These are phyloP conservation scores for Scutellaria minor DNA, from an alignment of 257 asterid species.

Conservation along the genomic window DNA sequence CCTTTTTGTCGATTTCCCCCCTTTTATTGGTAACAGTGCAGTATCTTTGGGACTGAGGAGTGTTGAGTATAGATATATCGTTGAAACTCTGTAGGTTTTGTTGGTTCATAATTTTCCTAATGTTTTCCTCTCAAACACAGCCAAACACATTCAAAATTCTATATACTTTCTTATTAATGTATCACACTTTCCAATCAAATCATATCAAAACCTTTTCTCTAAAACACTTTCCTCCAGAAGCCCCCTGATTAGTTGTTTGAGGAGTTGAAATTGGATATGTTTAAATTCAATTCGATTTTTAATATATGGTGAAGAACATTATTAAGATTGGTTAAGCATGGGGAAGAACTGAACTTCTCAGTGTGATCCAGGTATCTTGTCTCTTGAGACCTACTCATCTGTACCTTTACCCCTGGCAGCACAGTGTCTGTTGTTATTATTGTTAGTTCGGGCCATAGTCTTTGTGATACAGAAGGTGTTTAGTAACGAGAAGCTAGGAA, in stretches of 20 bases:
- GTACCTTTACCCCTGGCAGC: neutral
- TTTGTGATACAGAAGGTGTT: conserved; percentile 2
- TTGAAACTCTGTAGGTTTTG: neutral
- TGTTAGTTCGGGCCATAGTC: neutral
- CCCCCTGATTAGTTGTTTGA: neutral
- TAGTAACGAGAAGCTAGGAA: neutral
- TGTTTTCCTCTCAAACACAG: neutral
- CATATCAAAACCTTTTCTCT: neutral
- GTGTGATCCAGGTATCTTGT: neutral
- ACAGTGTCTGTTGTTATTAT: neutral
- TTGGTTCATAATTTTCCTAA: neutral
- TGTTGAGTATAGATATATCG: neutral
- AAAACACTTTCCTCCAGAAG: neutral
- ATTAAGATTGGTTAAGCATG: conserved; percentile 1
- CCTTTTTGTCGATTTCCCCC: neutral
- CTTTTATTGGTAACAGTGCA: neutral
- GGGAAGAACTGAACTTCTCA: neutral
- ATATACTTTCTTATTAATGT: neutral
- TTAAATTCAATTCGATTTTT: neutral
- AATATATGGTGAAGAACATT: neutral
- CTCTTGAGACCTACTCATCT: neutral
- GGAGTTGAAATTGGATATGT: neutral
- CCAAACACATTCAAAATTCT: neutral
- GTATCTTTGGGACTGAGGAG: neutral
- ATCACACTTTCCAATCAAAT: neutral